These are phyloP conservation scores for Xylaria sp. DNA, from an alignment of 2,329 filamentous ascomycete species.

Conservation along the genomic window DNA sequence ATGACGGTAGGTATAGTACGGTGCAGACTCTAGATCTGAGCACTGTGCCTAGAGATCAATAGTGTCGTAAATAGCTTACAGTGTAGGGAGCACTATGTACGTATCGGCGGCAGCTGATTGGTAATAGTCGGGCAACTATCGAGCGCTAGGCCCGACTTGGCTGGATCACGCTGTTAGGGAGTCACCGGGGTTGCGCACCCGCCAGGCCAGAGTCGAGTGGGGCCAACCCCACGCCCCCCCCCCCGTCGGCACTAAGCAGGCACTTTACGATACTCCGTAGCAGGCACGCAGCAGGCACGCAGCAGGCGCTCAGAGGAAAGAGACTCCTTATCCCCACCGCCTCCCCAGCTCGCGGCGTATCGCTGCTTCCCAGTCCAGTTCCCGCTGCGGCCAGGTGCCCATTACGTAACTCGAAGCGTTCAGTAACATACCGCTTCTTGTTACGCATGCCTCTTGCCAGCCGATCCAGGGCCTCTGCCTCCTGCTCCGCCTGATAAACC, in stretches of 20 bases:
- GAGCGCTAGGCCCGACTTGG: conserved; percentile 15
- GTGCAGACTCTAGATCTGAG: neutral
- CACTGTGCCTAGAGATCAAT: conserved; percentile 31
- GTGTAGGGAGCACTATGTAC: neutral
- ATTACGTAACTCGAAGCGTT: neutral
- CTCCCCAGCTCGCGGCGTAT: neutral
- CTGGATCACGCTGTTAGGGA: conserved; percentile 22
- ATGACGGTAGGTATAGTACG: neutral
- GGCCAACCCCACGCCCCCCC: neutral
- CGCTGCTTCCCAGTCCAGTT: no score
- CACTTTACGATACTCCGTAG: neutral
- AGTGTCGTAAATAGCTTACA: conserved; percentile 22
- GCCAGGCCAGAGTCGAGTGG: neutral
- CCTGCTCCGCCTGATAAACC: neutral
- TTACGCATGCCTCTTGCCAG: neutral
- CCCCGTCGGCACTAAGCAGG: neutral
- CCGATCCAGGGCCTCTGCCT: neutral
- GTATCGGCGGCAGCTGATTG: neutral
- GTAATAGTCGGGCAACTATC: neutral
- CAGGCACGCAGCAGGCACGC: no score
- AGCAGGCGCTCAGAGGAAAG: no score
- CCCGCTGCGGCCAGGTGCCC: neutral
- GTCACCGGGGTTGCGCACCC: neutral
- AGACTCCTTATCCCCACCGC: neutral
- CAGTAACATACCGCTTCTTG: neutral